Base-by-base conservation (phyloP, 2,329 filamentous ascomycete genomes). In the Nemania sp. region DNA sequence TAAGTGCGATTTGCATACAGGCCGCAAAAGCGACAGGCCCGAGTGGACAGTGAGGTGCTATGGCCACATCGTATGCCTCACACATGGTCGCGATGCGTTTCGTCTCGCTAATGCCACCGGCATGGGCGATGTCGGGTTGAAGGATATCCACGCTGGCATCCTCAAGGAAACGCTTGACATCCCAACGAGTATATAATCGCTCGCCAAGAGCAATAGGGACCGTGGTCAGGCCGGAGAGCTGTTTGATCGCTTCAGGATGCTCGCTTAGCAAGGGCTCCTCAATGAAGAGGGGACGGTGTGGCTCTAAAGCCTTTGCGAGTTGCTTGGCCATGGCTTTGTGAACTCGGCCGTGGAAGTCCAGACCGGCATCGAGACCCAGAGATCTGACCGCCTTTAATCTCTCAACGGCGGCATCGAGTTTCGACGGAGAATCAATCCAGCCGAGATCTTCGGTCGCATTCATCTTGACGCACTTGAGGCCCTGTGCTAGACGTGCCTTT, bases 261-360 rank as follows among this genome's bases (percentile, higher is more conserved):
- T 91, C 88, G 1, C 81, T 86, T 0, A 91, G 77, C 2, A 90
- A 72, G 0, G 87, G 87, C 61, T 91, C 88, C 66, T 91, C 88
- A 37, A 91, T 84, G 67, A 91, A 91, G n/a, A 91, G 73, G 0
- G 88, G 88, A 1, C 77, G 77, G 60, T 89, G 79, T 0, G 86
- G 86, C 57, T 87, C 86, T 0, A 91, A 76, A 0, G 80, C 77
- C 52, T 80, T 80, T 1, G 86, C 86, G 2, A 92, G 78, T 61
- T 91, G 88, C 61, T 89, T 90, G 0, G 88, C 88, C 87, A 91
- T 91, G n/a, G 87, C 86, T 57, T 86, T 87, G 70, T 91, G 88
- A 0, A 90, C 75, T 7, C 88, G 81, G 3, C 89, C 89, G 66
- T 92, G 89, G 69, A 91, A 91, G 63, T 92, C 89, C 22, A 92